Evolutionary conservation across 2,329 filamentous ascomycete species (phyloP).

Genomic region (Ceratocystis lukuohia): DNA sequence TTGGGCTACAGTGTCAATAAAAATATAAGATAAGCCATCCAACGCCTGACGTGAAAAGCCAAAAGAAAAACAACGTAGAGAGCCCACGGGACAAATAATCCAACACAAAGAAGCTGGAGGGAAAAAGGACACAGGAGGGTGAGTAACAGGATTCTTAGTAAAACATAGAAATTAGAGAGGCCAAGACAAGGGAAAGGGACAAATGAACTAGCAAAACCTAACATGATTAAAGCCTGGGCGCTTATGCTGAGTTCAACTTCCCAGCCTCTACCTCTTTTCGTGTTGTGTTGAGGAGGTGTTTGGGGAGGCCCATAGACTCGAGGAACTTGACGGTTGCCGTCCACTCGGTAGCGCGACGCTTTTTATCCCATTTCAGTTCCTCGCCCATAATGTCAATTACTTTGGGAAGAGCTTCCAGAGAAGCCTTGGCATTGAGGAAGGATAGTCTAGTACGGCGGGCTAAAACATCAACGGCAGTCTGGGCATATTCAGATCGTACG

Average conservation of each 20-base stretch:
- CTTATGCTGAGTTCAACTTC: constrained; percentile 40
- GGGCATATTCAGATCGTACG: constrained; percentile 77
- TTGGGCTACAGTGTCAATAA: background rate
- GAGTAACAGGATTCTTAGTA: background rate
- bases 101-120: background rate
- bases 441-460: constrained; percentile 73
- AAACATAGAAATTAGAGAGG: background rate
- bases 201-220: background rate
- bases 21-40: background rate
- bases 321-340: constrained; percentile 52
- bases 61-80: background rate
- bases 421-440: constrained; percentile 84
- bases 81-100: background rate
- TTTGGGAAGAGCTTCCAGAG: constrained; percentile 68
- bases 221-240: background rate
- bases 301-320: constrained; percentile 52
- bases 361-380: constrained; percentile 65
- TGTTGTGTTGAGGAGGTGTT: constrained; percentile 44
- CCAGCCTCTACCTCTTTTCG: constrained; percentile 47
- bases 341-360: constrained; percentile 69
- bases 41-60: background rate
- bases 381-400: constrained; percentile 83
- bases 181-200: background rate
- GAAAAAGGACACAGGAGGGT: background rate
- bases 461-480: constrained; percentile 78